Percentiles rank a stretch among this genome's conserved stretches.
phyloP scores from a whole-genome alignment of 2,329 filamentous ascomycete species.

The Diplodia sapinea region DNA sequence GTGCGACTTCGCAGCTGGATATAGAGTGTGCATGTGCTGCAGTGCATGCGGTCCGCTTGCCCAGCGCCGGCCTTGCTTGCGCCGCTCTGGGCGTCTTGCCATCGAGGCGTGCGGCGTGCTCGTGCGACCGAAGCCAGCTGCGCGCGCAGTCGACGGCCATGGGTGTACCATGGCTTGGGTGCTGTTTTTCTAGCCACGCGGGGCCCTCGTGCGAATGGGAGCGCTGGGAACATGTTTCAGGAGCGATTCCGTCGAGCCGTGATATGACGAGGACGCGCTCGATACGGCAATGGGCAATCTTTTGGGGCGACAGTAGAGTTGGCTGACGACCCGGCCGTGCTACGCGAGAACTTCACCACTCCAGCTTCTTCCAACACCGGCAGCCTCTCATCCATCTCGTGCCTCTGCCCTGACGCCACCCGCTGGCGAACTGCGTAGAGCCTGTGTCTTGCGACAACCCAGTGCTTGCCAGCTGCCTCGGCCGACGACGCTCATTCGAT shows the following conservation, averaged over 20 bases:
- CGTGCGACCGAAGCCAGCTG: slow-evolving; percentile 27
- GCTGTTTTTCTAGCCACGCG: slow-evolving; percentile 29
- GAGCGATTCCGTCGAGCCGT: slow-evolving; percentile 21
- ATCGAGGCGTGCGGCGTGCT: slow-evolving; percentile 11
- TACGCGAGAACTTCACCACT: slow-evolving; percentile 17
- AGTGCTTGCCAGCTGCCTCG: slow-evolving; percentile 18
- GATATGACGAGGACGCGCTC: slow-evolving; percentile 19
- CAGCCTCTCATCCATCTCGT: slow-evolving; percentile 28
- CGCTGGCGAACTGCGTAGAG: slow-evolving; percentile 26
- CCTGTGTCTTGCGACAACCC: slow-evolving; percentile 20
- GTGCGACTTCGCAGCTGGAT: slow-evolving; percentile 20
- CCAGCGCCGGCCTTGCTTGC: slow-evolving; percentile 3
- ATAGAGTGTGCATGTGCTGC: slow-evolving; percentile 25
- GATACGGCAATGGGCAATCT: slow-evolving; percentile 1
- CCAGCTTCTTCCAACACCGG: slow-evolving; percentile 12
- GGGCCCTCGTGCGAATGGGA: slow-evolving; percentile 29
- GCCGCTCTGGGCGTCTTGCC: slow-evolving; percentile 14
- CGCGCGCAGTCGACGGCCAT: slow-evolving; percentile 9
- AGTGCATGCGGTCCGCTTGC: slow-evolving; percentile 6
- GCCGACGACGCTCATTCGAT: slow-evolving; percentile 27
- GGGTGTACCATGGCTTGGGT: slow-evolving; percentile 19
- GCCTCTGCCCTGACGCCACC: slow-evolving; percentile 16
- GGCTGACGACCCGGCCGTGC: slow-evolving; percentile 1
- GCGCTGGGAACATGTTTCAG: slow-evolving; percentile 28
- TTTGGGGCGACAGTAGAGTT: slow-evolving; percentile 2